A percentile compares a stretch with the other conserved stretches of the same genome.
phyloP scores from a whole-genome alignment of 495 filamentous ascomycete species.

The Hypomontagnella monticulosa region DNA sequence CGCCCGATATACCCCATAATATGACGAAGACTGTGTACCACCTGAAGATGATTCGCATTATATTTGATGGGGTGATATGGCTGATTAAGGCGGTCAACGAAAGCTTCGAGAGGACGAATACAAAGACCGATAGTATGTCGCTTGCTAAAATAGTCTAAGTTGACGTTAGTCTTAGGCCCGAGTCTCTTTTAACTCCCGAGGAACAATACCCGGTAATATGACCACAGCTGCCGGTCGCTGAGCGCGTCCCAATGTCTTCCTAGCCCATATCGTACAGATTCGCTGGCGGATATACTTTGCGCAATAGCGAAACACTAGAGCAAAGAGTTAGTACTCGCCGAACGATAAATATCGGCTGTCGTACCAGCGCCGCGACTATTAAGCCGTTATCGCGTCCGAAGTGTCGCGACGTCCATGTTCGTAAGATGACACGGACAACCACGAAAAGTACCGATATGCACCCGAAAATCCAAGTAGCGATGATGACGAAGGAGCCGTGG shows the following conservation, averaged over 20 bases:
- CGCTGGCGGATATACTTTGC: background rate
- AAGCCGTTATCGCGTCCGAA: background rate
- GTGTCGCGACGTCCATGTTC: background rate
- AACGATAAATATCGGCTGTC: background rate
- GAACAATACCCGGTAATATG: slow-evolving; percentile 3
- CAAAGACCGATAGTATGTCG: slow-evolving; percentile 4
- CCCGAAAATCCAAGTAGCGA: slow-evolving; percentile 28
- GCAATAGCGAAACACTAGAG: background rate
- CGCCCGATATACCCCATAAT: slow-evolving; percentile 5
- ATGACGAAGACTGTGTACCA: background rate
- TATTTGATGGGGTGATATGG: slow-evolving; percentile 7
- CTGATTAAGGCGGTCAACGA: slow-evolving; percentile 4
- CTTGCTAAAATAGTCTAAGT: slow-evolving; percentile 3
- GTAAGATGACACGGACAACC: slow-evolving; percentile 11
- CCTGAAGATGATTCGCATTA: background rate
- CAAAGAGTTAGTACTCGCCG: background rate
- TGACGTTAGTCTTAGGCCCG: background rate
- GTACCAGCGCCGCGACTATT: slow-evolving; percentile 6
- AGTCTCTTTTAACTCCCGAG: background rate
- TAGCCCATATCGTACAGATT: background rate
- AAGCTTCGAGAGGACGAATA: slow-evolving; percentile 16
- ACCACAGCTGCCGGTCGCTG: background rate
- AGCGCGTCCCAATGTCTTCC: slow-evolving; percentile 5
- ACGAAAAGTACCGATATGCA: slow-evolving; percentile 26
- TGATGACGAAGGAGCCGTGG: slow-evolving; percentile 31